Conservation (phyloP, 2,329 filamentous ascomycete species). For the Magnaporthales sp. region DNA sequence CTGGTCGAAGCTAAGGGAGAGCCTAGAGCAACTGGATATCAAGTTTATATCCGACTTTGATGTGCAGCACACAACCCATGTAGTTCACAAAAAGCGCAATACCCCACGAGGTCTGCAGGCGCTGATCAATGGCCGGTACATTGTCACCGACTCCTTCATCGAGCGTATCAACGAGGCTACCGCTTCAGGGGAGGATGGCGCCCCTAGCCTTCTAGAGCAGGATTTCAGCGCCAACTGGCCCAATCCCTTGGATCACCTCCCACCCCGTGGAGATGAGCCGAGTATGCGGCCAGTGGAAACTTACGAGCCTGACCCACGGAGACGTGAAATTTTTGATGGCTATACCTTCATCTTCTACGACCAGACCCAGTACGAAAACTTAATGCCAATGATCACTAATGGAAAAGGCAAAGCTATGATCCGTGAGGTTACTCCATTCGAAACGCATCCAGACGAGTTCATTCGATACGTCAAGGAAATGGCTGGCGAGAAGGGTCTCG, state of each 20-base stretch:
- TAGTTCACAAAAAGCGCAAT: constrained; percentile 83
- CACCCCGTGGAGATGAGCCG: constrained; percentile 68
- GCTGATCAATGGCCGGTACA: constrained; percentile 68
- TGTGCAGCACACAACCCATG: constrained; percentile 67
- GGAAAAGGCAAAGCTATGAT: constrained; percentile 77
- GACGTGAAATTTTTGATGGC: constrained; percentile 69
- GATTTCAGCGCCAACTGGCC: constrained; percentile 81
- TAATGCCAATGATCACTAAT: constrained; percentile 66
- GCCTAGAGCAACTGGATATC: constrained; percentile 78
- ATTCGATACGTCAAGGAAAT: constrained; percentile 66
- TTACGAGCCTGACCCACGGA: constrained; percentile 59
- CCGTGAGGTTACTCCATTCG: constrained; percentile 48
- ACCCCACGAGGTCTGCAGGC: constrained; percentile 81
- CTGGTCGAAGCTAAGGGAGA: constrained; percentile 50
- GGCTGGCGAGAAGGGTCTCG: constrained; percentile 64
- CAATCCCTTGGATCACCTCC: constrained; percentile 60
- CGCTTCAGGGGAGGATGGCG: constrained; percentile 30
- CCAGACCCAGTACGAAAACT: constrained; percentile 61
- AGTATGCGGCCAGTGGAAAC: constrained; percentile 56
- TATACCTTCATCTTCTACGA: constrained; percentile 88
- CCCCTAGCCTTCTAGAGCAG: constrained; percentile 53
- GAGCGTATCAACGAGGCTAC: constrained; percentile 60
- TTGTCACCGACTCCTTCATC: constrained; percentile 68
- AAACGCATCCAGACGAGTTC: constrained; percentile 67
- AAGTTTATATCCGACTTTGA: constrained; percentile 73